Conservation (phyloP, 352 stramenopile species). For the Pythium aphanidermatum region DNA sequence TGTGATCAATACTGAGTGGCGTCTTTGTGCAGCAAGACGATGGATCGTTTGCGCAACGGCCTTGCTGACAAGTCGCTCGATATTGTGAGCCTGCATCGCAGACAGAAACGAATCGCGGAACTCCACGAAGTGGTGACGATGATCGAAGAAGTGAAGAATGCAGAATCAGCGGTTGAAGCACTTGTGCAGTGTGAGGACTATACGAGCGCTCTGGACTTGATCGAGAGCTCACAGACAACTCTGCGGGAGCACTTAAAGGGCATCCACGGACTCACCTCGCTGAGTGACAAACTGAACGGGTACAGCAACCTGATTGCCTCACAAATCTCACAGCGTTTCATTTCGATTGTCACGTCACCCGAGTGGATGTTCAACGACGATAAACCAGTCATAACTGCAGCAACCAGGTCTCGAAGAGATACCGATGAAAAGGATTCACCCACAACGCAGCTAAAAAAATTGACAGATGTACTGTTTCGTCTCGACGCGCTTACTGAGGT, state of each 20-base stretch:
- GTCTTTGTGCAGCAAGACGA: constrained; percentile 43
- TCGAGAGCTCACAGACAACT: constrained; percentile 63
- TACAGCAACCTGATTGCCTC: constrained; percentile 66
- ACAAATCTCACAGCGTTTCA: constrained; percentile 79
- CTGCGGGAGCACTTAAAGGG: constrained; percentile 67
- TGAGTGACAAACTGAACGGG: constrained; percentile 70
- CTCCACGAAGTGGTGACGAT: constrained; percentile 77
- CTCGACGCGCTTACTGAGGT: constrained; percentile 66
- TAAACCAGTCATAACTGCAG: constrained; percentile 5
- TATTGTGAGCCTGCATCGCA: constrained; percentile 80
- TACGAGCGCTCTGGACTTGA: constrained; percentile 67
- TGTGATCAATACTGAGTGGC: constrained; percentile 4
- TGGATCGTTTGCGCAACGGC: constrained; percentile 74
- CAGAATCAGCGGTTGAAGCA: constrained; percentile 73
- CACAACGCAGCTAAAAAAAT: constrained; percentile 37
- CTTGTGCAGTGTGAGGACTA: constrained; percentile 85
- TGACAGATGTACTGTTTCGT: constrained; percentile 71
- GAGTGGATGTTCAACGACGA: constrained; percentile 80
- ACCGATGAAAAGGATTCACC: constrained; percentile 26
- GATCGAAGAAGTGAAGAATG: constrained; percentile 82
- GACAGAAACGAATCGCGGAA: constrained; percentile 76
- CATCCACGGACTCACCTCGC: constrained; percentile 65
- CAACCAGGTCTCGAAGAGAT: not conserved
- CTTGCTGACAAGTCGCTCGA: constrained; percentile 81
- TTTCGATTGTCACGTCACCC: constrained; percentile 68